A percentile compares a stretch with the other conserved stretches of the same genome.
phyloP scores from a whole-genome alignment of 1,139 yeast genomes.

The Scheffersomyces stambukii region DNA sequence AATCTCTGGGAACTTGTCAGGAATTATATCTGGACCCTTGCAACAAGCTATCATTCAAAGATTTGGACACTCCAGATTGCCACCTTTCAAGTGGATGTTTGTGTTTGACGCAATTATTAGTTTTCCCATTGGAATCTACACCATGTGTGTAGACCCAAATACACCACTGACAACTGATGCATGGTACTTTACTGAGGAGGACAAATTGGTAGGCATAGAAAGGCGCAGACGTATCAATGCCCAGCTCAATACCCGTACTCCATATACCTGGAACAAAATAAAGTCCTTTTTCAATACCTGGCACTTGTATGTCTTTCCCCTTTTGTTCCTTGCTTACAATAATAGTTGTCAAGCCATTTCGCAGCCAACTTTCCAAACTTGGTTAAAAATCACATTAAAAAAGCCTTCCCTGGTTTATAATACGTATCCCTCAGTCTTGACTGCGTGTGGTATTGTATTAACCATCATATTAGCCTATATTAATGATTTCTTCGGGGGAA shows the following conservation, averaged over 20 bases:
- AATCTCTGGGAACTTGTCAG: slow-evolving; percentile 22
- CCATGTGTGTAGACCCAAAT: slow-evolving; percentile 34
- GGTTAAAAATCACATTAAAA: slow-evolving; percentile 46
- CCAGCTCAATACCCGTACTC: slow-evolving; percentile 39
- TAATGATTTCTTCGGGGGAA: slow-evolving; percentile 44
- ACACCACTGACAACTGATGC: slow-evolving; percentile 38
- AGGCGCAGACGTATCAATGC: slow-evolving; percentile 45
- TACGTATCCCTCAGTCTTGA: slow-evolving; percentile 44
- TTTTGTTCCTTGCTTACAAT: slow-evolving; percentile 48
- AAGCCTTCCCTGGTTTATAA: slow-evolving; percentile 40
- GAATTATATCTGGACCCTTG: slow-evolving; percentile 34
- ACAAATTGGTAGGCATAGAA: slow-evolving; percentile 33
- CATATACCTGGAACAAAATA: slow-evolving; percentile 36
- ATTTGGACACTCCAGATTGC: slow-evolving; percentile 25
- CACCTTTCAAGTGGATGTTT: slow-evolving; percentile 37
- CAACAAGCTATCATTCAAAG: slow-evolving; percentile 29
- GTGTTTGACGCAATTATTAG: slow-evolving; percentile 36
- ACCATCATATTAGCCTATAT: slow-evolving; percentile 36
- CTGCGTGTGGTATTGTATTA: slow-evolving; percentile 41
- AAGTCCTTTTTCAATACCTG: slow-evolving; percentile 43
- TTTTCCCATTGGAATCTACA: slow-evolving; percentile 32
- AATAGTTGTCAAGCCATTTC: slow-evolving; percentile 37
- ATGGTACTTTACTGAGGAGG: slow-evolving; percentile 31
- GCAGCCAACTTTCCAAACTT: slow-evolving; percentile 50
- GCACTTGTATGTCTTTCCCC: slow-evolving; percentile 47